Conservation (phyloP, 441 rosid genomes). For the Raphanus hybrid region DNA sequence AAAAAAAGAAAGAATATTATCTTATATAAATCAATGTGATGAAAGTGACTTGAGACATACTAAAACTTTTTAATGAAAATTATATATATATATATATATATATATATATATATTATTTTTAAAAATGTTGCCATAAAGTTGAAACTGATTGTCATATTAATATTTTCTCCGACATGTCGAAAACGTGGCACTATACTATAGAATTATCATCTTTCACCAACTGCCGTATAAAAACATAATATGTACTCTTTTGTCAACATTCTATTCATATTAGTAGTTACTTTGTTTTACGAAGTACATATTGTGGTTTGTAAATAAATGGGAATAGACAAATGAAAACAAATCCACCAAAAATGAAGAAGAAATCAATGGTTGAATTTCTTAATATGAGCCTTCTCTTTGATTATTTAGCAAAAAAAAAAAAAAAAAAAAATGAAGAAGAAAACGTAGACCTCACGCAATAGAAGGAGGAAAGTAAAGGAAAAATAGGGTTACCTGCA, state of each 20-base stretch:
- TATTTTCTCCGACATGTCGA: conserved; percentile 19
- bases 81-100: too few relatives aligned
- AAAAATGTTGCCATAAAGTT: background rate
- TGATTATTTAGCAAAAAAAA: too few relatives aligned
- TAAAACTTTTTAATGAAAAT: background rate
- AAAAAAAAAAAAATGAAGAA: background rate
- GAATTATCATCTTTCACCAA: conserved; percentile 17
- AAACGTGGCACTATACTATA: conserved; percentile 27
- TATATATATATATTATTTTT: background rate
- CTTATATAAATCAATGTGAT: background rate
- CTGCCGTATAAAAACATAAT: background rate
- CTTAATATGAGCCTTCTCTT: too few relatives aligned
- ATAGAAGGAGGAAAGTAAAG: background rate
- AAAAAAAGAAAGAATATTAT: background rate
- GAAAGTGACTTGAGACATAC: background rate
- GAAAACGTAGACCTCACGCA: background rate
- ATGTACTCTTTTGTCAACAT: conserved; percentile 6
- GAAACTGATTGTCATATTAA: conserved; percentile 25
- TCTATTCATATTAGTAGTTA: background rate
- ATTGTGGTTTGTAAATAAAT: background rate
- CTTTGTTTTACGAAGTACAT: background rate
- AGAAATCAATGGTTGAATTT: too few relatives aligned
- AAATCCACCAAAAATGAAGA: background rate
- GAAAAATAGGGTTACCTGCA: conserved; percentile 53
- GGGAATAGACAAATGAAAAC: background rate